Evolutionary conservation across 2,329 filamentous ascomycete species (phyloP).

Genomic region (Penicillium italicum): DNA sequence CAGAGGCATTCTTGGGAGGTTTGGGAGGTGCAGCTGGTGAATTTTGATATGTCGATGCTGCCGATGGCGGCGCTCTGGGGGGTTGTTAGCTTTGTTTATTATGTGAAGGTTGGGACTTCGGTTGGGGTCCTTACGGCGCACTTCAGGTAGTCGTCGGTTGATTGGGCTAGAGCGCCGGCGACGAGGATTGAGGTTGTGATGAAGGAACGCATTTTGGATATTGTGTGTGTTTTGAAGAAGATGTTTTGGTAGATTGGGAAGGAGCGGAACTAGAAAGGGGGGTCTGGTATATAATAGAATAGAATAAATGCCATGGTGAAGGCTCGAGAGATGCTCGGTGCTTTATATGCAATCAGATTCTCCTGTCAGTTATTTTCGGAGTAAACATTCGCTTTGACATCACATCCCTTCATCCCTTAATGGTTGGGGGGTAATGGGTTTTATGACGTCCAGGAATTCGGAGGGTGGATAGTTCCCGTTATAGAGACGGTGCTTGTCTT

Average conservation of each 20-base stretch:
- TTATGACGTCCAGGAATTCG: constrained; percentile 21
- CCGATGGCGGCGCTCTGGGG: constrained; percentile 8
- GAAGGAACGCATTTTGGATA: constrained; percentile 20
- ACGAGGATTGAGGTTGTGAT: constrained; percentile 15
- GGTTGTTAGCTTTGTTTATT: not conserved
- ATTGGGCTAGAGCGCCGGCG: constrained; percentile 11
- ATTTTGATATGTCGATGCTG: constrained; percentile 4
- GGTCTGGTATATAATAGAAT: not conserved
- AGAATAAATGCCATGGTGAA: no score
- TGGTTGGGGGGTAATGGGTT: not conserved
- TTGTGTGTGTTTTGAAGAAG: not conserved
- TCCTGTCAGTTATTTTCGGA: not conserved
- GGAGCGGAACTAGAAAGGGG: not conserved
- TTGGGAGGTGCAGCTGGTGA: constrained; percentile 11
- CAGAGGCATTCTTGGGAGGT: constrained; percentile 16
- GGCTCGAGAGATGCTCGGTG: not conserved
- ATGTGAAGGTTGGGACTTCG: no score
- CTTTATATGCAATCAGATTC: constrained; percentile 11
- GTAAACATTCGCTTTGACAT: constrained; percentile 6
- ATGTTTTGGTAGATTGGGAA: not conserved
- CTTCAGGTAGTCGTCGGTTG: constrained; percentile 6
- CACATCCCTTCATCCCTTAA: constrained; percentile 19
- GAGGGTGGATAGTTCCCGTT: constrained; percentile 1
- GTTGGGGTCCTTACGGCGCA: constrained; percentile 21
- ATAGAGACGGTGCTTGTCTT: not conserved